Percentiles rank a stretch among this genome's conserved stretches.
Conservation (phyloP, 1,284 basidiomycete species). For the Neonothopanus nambi region DNA sequence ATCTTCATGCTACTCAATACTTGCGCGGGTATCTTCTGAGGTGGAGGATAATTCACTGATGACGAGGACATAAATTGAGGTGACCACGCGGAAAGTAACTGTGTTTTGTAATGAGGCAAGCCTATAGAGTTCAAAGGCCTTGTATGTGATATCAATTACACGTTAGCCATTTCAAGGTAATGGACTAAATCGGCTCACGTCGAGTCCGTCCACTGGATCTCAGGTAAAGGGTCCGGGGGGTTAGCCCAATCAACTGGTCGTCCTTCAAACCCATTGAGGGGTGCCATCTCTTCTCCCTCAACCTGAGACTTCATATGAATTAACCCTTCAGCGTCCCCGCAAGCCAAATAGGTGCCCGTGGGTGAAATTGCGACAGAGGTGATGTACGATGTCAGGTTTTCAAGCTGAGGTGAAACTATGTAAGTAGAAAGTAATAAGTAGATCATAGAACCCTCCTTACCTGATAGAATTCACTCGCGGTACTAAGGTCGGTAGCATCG, state of each 20-base stretch:
- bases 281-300: slow-evolving; percentile 59
- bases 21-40: slow-evolving; percentile 77
- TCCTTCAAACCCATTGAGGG: slow-evolving; percentile 88
- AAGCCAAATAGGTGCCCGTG: slow-evolving; percentile 88
- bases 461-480: slow-evolving; percentile 75
- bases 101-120: slow-evolving; percentile 81
- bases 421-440: background rate
- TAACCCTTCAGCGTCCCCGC: slow-evolving; percentile 86
- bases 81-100: slow-evolving; percentile 82
- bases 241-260: slow-evolving; percentile 87
- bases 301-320: slow-evolving; percentile 85
- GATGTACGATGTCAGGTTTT: slow-evolving; percentile 66
- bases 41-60: slow-evolving; percentile 56
- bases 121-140: slow-evolving; percentile 91
- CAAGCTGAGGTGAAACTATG: slow-evolving; percentile 53
- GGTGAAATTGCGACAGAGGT: slow-evolving; percentile 84
- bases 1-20: slow-evolving; percentile 79
- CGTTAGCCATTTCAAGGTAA: background rate
- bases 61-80: slow-evolving; percentile 48
- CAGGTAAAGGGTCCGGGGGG: slow-evolving; percentile 63
- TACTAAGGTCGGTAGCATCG: slow-evolving; percentile 74
- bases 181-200: slow-evolving; percentile 55
- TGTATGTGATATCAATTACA: slow-evolving; percentile 7
- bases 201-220: slow-evolving; percentile 79
- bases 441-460: slow-evolving; percentile 35